A percentile compares a stretch with the other conserved stretches of the same genome.
Conservation (phyloP, 2,329 filamentous ascomycete species). For the Xylariales sp. region DNA sequence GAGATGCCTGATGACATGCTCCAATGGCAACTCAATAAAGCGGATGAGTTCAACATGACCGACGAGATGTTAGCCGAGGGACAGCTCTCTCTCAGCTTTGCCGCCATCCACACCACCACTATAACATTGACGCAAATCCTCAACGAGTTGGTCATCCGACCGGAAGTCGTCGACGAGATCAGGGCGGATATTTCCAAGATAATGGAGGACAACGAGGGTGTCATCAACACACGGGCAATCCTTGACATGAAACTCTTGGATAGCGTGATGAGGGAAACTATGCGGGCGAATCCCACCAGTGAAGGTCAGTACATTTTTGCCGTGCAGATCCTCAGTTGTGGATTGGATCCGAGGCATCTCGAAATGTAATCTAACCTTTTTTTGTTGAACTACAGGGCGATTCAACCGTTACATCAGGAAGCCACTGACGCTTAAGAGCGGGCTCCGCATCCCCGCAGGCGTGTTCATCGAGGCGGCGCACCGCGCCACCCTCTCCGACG, state of each 20-base stretch:
- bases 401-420: conserved; percentile 43
- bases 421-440: conserved; percentile 43
- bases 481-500: conserved; percentile 22
- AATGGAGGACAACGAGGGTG: conserved; percentile 25
- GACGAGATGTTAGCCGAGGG: conserved; percentile 29
- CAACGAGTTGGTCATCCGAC: conserved; percentile 43
- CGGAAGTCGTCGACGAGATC: conserved; percentile 43
- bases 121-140: conserved; percentile 33
- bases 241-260: conserved; percentile 33
- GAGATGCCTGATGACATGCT: conserved; percentile 38
- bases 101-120: conserved; percentile 46
- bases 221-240: conserved; percentile 25
- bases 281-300: conserved; percentile 24
- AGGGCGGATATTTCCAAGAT: conserved; percentile 42
- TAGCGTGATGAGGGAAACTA: conserved; percentile 29
- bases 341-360: too few relatives aligned
- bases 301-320: conserved; percentile 29
- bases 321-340: too few relatives aligned
- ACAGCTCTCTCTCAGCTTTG: conserved; percentile 39
- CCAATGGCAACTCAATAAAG: conserved; percentile 38
- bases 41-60: conserved; percentile 22
- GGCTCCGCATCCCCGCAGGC: conserved; percentile 36
- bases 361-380: neutral
- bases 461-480: conserved; percentile 30
- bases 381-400: conserved; percentile 19